Evolutionary conservation across 2,329 filamentous ascomycete genomes (phyloP).

Genomic region (Moelleriella libera): DNA sequence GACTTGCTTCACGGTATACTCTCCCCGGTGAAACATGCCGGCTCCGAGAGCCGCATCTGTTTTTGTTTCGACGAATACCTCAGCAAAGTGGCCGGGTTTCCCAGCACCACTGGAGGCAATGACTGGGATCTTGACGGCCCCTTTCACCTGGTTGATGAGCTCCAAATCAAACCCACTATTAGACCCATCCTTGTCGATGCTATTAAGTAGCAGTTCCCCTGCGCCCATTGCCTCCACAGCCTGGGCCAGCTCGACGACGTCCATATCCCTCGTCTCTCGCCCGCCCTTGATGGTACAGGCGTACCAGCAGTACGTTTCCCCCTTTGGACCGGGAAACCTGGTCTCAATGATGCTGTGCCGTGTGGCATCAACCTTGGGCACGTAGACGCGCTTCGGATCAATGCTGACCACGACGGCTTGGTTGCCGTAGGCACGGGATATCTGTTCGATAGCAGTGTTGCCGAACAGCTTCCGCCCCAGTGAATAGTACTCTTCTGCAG

Average conservation of each 20-base stretch:
- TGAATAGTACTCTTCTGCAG: conserved; percentile 81
- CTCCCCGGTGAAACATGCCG: conserved; percentile 92
- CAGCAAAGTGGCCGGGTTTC: conserved; percentile 71
- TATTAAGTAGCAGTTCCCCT: conserved; percentile 90
- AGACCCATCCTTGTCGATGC: conserved; percentile 92
- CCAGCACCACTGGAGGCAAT: conserved; percentile 92
- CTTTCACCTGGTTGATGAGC: conserved; percentile 78
- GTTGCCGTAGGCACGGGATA: conserved; percentile 83
- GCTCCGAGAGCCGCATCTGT: conserved; percentile 91
- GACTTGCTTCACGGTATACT: conserved; percentile 89
- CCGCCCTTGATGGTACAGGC: conserved; percentile 95
- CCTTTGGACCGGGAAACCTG: conserved; percentile 51
- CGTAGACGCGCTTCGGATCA: conserved; percentile 85
- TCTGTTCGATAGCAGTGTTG: conserved; percentile 87
- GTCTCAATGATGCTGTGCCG: conserved; percentile 66
- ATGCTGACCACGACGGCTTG: conserved; percentile 95
- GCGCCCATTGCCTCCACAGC: conserved; percentile 94
- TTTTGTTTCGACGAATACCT: conserved; percentile 74
- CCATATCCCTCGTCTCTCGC: conserved; percentile 83
- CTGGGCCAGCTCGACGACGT: conserved; percentile 74
- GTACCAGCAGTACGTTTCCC: conserved; percentile 85
- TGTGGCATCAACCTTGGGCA: conserved; percentile 54
- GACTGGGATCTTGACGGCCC: conserved; percentile 77
- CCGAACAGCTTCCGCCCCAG: conserved; percentile 56
- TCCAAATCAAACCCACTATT: conserved; percentile 93